Conservation (phyloP, 129 eudicot genomes). For the Lactuca saligna region DNA sequence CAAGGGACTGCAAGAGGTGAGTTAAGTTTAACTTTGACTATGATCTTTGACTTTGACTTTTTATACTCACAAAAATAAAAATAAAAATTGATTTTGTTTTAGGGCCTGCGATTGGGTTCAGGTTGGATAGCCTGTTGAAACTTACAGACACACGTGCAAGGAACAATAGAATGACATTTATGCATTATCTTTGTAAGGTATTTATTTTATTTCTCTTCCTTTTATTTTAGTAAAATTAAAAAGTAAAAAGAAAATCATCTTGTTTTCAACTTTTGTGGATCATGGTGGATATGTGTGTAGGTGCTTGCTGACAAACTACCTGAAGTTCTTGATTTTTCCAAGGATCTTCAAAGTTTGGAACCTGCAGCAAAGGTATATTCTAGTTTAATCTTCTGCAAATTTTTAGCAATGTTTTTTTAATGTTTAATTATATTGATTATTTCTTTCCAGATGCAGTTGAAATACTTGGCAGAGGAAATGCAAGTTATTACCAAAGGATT, state of each 20-base stretch:
- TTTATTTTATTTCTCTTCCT: conserved; percentile 5
- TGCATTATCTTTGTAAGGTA: conserved; percentile 98
- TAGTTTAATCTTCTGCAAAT: conserved; percentile 8
- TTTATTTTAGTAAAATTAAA: no score
- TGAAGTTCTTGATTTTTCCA: conserved; percentile 78
- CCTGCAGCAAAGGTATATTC: no score
- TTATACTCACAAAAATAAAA: background rate
- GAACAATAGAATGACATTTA: conserved; percentile 85
- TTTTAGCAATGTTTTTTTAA: background rate
- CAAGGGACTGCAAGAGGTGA: no score
- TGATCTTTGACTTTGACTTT: no score
- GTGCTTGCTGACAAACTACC: conserved; percentile 86
- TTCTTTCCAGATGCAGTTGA: no score
- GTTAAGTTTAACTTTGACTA: no score
- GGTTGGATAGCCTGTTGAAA: no score
- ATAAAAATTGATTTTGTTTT: conserved; percentile 24
- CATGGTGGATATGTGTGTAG: conserved; percentile 37
- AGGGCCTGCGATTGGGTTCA: no score
- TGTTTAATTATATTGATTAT: conserved; percentile 19
- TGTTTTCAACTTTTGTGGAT: conserved; percentile 13
- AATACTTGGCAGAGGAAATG: no score
- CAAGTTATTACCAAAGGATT: no score
- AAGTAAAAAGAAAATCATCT: background rate
- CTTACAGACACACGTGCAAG: conserved; percentile 91
- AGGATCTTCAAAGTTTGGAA: conserved; percentile 80